These are phyloP conservation scores for Asterophora lycoperdoides DNA, from an alignment of 768 basidiomycete species.

Conservation along the genomic window DNA sequence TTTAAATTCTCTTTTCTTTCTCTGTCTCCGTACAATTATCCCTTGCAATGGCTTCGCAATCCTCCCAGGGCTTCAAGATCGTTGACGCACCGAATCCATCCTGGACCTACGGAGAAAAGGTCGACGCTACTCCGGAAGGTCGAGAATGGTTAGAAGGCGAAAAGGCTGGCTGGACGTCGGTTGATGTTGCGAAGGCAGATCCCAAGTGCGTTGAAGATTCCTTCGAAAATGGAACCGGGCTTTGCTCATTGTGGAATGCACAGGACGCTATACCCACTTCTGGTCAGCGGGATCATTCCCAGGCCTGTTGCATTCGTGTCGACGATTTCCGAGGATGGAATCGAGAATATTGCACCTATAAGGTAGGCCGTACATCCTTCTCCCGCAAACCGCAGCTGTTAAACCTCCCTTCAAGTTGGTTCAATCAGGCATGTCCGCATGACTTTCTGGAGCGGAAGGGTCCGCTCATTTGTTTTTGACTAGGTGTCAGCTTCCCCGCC, in stretches of 20 bases:
- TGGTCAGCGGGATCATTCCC: slow-evolving; percentile 54
- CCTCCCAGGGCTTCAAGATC: too few species aligned
- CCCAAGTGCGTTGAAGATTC: slow-evolving; percentile 23
- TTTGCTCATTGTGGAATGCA: not conserved
- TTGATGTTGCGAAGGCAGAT: slow-evolving; percentile 32
- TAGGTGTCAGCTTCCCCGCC: slow-evolving; percentile 60
- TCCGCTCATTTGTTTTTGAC: slow-evolving; percentile 8
- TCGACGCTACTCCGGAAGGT: slow-evolving; percentile 32
- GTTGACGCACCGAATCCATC: slow-evolving; percentile 34
- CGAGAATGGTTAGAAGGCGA: slow-evolving; percentile 41
- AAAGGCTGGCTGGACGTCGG: slow-evolving; percentile 34
- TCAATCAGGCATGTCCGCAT: slow-evolving; percentile 27
- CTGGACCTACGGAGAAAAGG: slow-evolving; percentile 34
- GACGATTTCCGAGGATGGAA: slow-evolving; percentile 46
- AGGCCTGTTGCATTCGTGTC: slow-evolving; percentile 74
- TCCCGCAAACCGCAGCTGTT: not conserved
- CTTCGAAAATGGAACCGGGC: not conserved
- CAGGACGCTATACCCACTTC: slow-evolving; percentile 40
- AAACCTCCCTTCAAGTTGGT: slow-evolving; percentile 35
- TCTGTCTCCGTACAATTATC: slow-evolving; percentile 17
- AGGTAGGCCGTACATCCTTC: slow-evolving; percentile 24
- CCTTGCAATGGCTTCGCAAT: slow-evolving; percentile 15
- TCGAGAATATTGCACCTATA: slow-evolving; percentile 59
- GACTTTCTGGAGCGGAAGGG: not conserved
- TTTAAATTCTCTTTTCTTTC: not conserved